These are phyloP conservation scores for Medicago arabica DNA, from an alignment of 306 rosid genomes.

Conservation along the genomic window DNA sequence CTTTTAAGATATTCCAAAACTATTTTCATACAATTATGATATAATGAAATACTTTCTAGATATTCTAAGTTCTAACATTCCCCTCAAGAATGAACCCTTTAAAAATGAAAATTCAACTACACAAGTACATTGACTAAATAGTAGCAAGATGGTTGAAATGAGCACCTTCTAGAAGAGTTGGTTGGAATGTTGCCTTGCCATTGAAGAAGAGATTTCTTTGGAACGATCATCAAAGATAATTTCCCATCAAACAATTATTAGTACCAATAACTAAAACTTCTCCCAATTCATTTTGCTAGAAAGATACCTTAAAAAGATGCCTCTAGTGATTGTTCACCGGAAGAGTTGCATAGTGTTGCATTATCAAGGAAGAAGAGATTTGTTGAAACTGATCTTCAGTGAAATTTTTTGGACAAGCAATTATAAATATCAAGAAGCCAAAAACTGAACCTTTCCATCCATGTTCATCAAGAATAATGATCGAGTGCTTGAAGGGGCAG, in stretches of 20 bases:
- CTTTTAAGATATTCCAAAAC: not conserved
- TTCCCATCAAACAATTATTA: not conserved
- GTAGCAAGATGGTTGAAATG: slow-evolving; percentile 3
- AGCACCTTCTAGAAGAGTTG: not conserved
- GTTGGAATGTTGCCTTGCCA: not conserved
- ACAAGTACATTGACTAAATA: not conserved
- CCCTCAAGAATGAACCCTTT: not conserved
- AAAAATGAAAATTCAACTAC: not conserved
- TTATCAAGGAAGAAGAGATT: slow-evolving; percentile 18
- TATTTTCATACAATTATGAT: not conserved
- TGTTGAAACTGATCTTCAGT: not conserved
- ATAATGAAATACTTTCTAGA: not conserved
- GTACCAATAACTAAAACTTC: not conserved
- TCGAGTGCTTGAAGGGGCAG: not conserved
- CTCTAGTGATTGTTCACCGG: not conserved
- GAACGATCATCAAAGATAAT: not conserved
- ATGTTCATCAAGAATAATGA: slow-evolving; percentile 6
- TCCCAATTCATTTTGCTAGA: too few species aligned
- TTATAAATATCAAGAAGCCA: not conserved
- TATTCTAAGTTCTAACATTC: not conserved
- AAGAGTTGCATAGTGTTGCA: not conserved
- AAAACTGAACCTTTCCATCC: not conserved
- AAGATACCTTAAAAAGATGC: too few species aligned
- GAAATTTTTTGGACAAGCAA: not conserved
- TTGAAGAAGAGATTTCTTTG: not conserved